phyloP scores from a whole-genome alignment of 2,329 filamentous ascomycete genomes.

The Biscogniauxia mediterranea region DNA sequence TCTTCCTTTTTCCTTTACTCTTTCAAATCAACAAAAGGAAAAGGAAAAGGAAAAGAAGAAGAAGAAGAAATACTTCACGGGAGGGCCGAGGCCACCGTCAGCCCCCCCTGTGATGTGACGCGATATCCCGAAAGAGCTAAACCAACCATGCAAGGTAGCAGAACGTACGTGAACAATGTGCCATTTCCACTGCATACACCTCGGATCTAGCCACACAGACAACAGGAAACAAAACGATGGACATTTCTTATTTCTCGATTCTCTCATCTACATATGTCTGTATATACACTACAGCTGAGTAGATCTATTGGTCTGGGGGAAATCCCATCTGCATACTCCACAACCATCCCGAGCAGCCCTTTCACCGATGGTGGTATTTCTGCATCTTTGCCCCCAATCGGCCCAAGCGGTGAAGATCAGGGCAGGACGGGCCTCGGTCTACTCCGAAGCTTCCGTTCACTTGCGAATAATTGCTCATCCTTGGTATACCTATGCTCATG shows the following conservation, averaged over 20 bases:
- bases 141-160: neutral
- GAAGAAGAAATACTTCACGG: neutral
- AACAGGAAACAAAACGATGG: neutral
- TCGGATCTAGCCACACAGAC: neutral
- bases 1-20: too few relatives aligned
- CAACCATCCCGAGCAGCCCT: neutral
- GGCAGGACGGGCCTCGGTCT: conserved; percentile 11
- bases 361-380: neutral
- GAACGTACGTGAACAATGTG: neutral
- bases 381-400: neutral
- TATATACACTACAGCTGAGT: too few relatives aligned
- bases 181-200: neutral
- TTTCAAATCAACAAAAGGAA: too few relatives aligned
- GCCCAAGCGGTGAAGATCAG: conserved; percentile 8
- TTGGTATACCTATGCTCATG: too few relatives aligned
- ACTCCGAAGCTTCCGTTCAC: conserved; percentile 9
- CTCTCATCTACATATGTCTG: neutral
- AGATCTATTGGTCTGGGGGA: neutral
- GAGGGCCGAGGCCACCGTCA: neutral
- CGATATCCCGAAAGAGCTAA: conserved; percentile 2
- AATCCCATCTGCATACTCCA: neutral
- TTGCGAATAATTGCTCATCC: neutral
- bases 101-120: neutral
- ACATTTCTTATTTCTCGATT: neutral
- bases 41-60: too few relatives aligned